Conservation (phyloP, 2,329 filamentous ascomycete genomes). For the Cladobotryum mycophilum region DNA sequence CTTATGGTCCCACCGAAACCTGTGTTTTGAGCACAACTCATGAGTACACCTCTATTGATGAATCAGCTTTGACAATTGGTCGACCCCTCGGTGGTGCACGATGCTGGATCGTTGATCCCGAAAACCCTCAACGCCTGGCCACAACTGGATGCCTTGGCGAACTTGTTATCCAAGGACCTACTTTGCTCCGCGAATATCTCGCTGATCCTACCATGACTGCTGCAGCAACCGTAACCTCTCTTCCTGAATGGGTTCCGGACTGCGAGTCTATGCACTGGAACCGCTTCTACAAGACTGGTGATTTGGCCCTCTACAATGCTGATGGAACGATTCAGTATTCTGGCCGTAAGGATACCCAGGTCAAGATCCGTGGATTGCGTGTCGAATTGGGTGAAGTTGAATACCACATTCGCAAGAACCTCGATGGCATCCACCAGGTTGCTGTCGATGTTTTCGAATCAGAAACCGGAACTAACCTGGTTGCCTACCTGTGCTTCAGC, state of each 20-base stretch:
- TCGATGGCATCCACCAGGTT: not conserved
- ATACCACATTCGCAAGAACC: not conserved
- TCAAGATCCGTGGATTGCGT: constrained; percentile 8
- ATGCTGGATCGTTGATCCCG: constrained; percentile 7
- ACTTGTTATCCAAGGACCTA: constrained; percentile 5
- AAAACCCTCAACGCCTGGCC: not conserved
- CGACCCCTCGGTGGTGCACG: not conserved
- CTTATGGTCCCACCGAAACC: constrained; percentile 8
- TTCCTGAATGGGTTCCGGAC: constrained; percentile 1
- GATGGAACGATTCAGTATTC: constrained; percentile 4
- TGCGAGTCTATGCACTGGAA: not conserved
- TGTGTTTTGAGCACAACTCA: not conserved
- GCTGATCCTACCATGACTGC: not conserved
- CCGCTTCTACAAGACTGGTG: constrained; percentile 5
- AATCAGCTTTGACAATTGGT: constrained; percentile 5
- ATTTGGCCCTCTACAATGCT: constrained; percentile 3
- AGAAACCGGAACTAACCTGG: not conserved
- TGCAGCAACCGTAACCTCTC: not conserved
- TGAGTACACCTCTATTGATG: not conserved
- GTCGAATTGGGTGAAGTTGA: constrained; percentile 10
- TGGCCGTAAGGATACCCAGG: constrained; percentile 5
- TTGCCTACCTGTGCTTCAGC: constrained; percentile 3
- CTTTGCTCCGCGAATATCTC: constrained; percentile 1
- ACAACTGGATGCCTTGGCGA: constrained; percentile 3
- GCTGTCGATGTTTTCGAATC: constrained; percentile 2